Base-by-base conservation (phyloP, 2,329 filamentous ascomycete genomes). In the Trichoderma breve region DNA sequence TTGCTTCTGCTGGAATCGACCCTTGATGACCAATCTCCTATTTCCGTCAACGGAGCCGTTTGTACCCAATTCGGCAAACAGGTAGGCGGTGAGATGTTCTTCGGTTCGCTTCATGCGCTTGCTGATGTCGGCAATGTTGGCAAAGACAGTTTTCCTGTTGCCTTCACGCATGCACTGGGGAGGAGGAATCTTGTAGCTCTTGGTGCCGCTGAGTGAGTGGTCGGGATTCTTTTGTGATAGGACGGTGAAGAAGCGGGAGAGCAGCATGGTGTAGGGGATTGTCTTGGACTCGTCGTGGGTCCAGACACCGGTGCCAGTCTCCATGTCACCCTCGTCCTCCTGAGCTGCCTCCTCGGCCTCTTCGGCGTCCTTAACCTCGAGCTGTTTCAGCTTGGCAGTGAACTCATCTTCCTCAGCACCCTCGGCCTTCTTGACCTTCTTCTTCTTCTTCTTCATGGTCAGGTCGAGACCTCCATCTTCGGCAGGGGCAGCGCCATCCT, bases 81-180 rank as follows among this genome's bases (percentile, higher is more conserved):
- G 85, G 86, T 98, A 98, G 78, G 95, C 92, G 68, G 94, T 98
- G 76, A 99, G 93, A 86, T 98, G 96, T 85, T 99, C 96, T 81
- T 98, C 95, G 75, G 93, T 95, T 83, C 96, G 91, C 91, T 99
- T 99, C 95, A 99, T 98, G 79, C 95, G 91, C 89, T 97, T 97
- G 89, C 94, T 97, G 80, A 99, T 98, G 82, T 99, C 96, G 82
- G 94, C 90, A 80, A 99, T 96, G 87, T 99, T 99, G 87, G 95
- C 96, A 80, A 99, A 99, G 80, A 99, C 97, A 74, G 96, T 99
- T 91, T 97, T 97, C 90, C 97, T 97, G 91, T 99, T 99, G 82
- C 96, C 96, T 94, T 99, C 96, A 86, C 96, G 95, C 81, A 98
- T 90, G 86, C 96, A 98, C 87, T 99, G 96, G 65, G 96, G 96